phyloP scores from a whole-genome alignment of 805 yeast species.

The Wickerhamiella galacta region DNA sequence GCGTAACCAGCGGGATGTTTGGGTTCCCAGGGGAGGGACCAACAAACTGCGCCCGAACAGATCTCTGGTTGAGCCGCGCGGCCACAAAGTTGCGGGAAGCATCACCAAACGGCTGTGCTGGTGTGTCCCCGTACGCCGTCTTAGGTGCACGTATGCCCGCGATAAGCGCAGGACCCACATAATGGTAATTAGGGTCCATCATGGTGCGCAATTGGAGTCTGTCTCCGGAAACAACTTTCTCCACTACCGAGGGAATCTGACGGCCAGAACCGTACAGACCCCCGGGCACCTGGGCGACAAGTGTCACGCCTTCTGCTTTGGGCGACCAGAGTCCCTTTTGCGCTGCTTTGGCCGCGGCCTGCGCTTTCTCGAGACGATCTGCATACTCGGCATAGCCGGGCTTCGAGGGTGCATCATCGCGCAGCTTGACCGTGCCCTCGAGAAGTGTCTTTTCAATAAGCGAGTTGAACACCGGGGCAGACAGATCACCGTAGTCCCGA shows the following conservation, averaged over 20 bases:
- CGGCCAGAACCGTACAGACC: constrained; percentile 15
- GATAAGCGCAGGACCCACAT: constrained; percentile 40
- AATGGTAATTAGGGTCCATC: constrained; percentile 33
- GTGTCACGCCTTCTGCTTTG: background rate
- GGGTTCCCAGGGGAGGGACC: constrained; percentile 20
- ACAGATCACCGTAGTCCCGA: constrained; percentile 57
- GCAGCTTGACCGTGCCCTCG: constrained; percentile 46
- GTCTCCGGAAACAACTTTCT: constrained; percentile 66
- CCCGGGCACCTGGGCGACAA: background rate
- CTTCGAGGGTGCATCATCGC: constrained; percentile 31
- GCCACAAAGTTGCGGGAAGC: constrained; percentile 52
- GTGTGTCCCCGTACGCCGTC: constrained; percentile 30
- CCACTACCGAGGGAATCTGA: constrained; percentile 47
- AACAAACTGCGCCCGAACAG: constrained; percentile 34
- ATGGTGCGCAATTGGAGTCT: constrained; percentile 46
- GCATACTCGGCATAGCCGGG: constrained; percentile 29
- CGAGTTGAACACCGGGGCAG: constrained; percentile 45
- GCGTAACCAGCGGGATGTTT: constrained; percentile 27
- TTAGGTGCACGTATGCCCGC: constrained; percentile 68
- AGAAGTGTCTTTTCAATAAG: constrained; percentile 38
- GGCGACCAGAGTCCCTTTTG: constrained; percentile 41
- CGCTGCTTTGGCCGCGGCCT: constrained; percentile 32
- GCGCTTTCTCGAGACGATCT: constrained; percentile 20
- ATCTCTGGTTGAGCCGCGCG: constrained; percentile 42
- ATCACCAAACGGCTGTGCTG: constrained; percentile 43